These are phyloP conservation scores for Vitis hybrid DNA, from an alignment of 177 flowering plant genomes.

Conservation along the genomic window DNA sequence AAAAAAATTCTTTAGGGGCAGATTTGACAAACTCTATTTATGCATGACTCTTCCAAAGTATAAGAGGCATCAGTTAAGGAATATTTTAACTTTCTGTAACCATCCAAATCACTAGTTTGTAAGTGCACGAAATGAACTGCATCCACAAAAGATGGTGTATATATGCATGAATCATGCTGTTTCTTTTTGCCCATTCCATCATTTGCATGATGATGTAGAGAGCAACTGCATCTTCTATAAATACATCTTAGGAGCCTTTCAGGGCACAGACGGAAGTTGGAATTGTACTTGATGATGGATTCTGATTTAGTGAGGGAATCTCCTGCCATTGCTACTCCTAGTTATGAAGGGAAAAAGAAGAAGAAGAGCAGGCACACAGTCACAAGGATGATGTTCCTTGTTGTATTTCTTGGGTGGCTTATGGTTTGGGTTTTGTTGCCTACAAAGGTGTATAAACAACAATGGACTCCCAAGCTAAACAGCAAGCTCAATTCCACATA, in stretches of 20 bases:
- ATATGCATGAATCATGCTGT: conserved; percentile 2
- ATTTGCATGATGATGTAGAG: not conserved
- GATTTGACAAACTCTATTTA: no score
- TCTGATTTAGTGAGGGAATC: not conserved
- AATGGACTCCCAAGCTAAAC: conserved; percentile 39
- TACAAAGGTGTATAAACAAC: conserved; percentile 32
- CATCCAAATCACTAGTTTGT: not conserved
- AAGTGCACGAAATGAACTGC: not conserved
- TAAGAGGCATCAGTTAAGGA: not conserved
- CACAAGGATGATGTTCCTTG: conserved; percentile 24
- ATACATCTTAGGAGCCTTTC: not conserved
- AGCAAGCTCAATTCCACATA: conserved; percentile 37
- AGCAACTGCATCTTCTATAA: not conserved
- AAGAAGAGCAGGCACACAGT: conserved; percentile 16
- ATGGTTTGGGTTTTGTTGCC: conserved; percentile 56
- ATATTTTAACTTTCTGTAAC: not conserved
- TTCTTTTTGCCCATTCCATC: not conserved
- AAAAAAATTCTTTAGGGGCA: no score
- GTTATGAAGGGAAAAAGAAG: not conserved
- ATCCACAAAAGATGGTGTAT: not conserved
- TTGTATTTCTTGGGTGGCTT: conserved; percentile 45
- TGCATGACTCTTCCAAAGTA: no score
- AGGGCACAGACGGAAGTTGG: not conserved
- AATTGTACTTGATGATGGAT: not conserved
- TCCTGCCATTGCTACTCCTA: not conserved